phyloP scores from a whole-genome alignment of 1,284 basidiomycete genomes.

The Ustilago crameri region DNA sequence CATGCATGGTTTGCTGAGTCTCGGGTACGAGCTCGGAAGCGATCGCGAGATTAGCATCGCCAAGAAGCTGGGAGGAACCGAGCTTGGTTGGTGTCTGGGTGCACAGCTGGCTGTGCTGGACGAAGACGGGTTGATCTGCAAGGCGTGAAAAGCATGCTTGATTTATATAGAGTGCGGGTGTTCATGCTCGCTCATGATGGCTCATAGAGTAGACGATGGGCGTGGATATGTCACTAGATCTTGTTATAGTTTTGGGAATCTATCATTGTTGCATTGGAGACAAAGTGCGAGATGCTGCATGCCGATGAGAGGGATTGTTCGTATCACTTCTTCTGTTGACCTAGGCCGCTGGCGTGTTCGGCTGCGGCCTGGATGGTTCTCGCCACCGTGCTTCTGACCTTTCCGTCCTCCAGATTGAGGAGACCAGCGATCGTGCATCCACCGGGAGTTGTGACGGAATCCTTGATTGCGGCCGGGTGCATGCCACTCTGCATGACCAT shows the following conservation, averaged over 20 bases:
- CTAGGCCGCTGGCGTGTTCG: constrained; percentile 64
- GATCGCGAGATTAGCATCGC: constrained; percentile 73
- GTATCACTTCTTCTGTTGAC: constrained; percentile 49
- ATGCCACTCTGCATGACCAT: constrained; percentile 89
- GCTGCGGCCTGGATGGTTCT: constrained; percentile 82
- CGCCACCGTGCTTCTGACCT: constrained; percentile 92
- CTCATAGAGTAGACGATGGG: no score
- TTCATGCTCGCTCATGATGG: neutral
- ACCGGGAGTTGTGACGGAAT: constrained; percentile 96
- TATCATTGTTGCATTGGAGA: constrained; percentile 3
- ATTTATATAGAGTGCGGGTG: neutral
- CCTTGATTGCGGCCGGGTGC: constrained; percentile 96
- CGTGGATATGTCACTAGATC: neutral
- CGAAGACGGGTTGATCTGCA: constrained; percentile 56
- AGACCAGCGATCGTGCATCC: constrained; percentile 98
- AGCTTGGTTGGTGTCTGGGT: constrained; percentile 93
- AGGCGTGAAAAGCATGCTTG: no score
- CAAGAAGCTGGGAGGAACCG: constrained; percentile 89
- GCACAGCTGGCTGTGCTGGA: constrained; percentile 71
- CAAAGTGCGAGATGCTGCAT: neutral
- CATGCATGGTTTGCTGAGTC: constrained; percentile 85
- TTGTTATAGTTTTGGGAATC: neutral
- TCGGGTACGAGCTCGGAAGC: constrained; percentile 71
- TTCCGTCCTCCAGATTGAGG: constrained; percentile 92
- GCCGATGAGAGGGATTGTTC: neutral